These are phyloP conservation scores for Calonectria crousiana DNA, from an alignment of 2,329 filamentous ascomycete species.

Conservation along the genomic window DNA sequence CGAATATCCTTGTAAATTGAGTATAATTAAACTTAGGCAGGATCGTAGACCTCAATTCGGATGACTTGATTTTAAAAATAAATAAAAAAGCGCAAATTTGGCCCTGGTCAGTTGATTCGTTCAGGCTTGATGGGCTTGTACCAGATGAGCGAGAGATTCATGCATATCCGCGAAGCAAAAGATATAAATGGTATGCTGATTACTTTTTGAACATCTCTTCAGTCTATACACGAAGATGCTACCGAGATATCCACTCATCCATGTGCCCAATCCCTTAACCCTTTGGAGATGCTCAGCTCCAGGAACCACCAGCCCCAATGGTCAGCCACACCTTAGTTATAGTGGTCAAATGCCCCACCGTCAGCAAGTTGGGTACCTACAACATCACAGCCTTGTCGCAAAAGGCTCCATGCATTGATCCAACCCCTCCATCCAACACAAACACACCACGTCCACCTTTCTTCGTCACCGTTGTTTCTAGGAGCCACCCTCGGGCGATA, in stretches of 20 bases:
- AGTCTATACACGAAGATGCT: neutral
- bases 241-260: neutral
- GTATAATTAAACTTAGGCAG: neutral
- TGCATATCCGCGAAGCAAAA: neutral
- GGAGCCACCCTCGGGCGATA: slow-evolving; percentile 8
- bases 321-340: slow-evolving; percentile 20
- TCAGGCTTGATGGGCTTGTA: too few relatives aligned
- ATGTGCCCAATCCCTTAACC: neutral
- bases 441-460: slow-evolving; percentile 18
- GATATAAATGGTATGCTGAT: too few relatives aligned
- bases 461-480: slow-evolving; percentile 7
- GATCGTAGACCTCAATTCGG: neutral
- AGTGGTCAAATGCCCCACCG: slow-evolving; percentile 35
- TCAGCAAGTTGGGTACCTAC: slow-evolving; percentile 29
- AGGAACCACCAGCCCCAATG: slow-evolving; percentile 11
- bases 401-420: slow-evolving; percentile 34
- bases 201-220: neutral
- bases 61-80: too few relatives aligned
- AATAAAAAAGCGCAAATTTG: neutral
- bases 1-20: neutral
- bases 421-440: slow-evolving; percentile 42
- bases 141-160: neutral
- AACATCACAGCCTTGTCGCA: slow-evolving; percentile 45
- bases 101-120: neutral
- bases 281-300: neutral